Percentiles rank a stretch among this genome's conserved stretches.
These are phyloP conservation scores for Yamadazyma pseudoaaseri DNA, from an alignment of 1,139 yeast species.

Conservation along the genomic window DNA sequence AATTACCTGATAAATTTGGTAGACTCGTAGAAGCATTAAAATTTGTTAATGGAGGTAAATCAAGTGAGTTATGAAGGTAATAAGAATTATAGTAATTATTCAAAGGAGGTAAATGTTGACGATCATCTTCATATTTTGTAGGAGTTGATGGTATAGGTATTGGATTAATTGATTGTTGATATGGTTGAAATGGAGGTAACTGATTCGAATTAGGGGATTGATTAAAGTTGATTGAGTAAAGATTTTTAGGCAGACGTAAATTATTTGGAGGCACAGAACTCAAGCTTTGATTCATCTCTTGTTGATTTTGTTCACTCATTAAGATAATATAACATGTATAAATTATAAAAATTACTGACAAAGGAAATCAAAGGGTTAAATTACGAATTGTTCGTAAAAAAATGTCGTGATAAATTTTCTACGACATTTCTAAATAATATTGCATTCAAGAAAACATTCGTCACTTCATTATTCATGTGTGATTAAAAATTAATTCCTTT, in stretches of 20 bases:
- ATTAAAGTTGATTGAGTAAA: neutral
- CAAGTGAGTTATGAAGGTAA: slow-evolving; percentile 4
- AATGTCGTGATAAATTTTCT: neutral
- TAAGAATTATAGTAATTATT: slow-evolving; percentile 4
- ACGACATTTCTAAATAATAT: neutral
- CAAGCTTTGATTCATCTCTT: slow-evolving; percentile 2
- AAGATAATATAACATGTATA: neutral
- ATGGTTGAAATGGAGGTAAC: neutral
- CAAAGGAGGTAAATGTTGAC: slow-evolving; percentile 2
- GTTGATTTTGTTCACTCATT: slow-evolving; percentile 3
- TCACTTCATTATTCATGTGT: too few species aligned
- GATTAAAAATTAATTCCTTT: too few species aligned
- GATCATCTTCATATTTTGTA: slow-evolving; percentile 1
- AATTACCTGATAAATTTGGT: neutral
- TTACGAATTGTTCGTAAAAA: slow-evolving; percentile 6
- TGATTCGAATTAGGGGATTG: too few species aligned
- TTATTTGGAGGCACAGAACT: neutral
- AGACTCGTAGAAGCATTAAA: neutral
- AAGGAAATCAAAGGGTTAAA: too few species aligned
- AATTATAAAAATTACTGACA: neutral
- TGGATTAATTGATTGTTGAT: neutral
- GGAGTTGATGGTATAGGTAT: neutral
- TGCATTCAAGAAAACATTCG: too few species aligned
- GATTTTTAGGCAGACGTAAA: neutral
- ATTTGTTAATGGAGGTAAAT: slow-evolving; percentile 2